phyloP scores from a whole-genome alignment of 169 alveolate genomes.

The Blepharisma undulans region DNA sequence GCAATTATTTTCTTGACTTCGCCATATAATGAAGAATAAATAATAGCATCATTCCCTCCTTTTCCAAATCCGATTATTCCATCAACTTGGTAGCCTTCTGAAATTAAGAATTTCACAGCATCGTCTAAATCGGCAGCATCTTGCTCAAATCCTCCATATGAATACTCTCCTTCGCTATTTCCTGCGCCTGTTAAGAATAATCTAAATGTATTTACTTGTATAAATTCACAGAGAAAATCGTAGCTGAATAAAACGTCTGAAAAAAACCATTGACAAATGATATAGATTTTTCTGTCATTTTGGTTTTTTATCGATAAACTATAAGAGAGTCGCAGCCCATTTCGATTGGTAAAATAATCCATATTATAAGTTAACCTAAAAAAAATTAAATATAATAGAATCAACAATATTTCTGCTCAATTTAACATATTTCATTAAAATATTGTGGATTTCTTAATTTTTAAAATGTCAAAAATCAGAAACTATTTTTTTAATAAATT shows the following conservation, averaged over 20 bases:
- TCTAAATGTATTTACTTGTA: not conserved
- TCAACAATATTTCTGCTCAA: too few species aligned
- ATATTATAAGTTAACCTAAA: too few species aligned
- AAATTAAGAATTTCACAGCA: not conserved
- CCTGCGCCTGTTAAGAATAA: not conserved
- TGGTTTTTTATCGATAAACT: not conserved
- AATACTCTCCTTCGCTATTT: slow-evolving; percentile 27
- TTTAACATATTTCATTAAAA: too few species aligned
- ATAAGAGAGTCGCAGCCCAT: not conserved
- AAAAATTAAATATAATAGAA: too few species aligned
- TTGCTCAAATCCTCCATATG: not conserved
- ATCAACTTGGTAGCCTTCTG: not conserved
- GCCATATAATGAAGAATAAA: not conserved
- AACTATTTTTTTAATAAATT: too few species aligned
- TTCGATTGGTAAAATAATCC: not conserved
- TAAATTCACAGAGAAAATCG: not conserved
- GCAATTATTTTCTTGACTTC: not conserved
- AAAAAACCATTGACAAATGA: not conserved
- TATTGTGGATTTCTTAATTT: too few species aligned
- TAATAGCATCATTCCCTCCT: slow-evolving; percentile 6
- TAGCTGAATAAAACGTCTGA: not conserved
- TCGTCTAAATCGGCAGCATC: not conserved
- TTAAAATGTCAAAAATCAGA: too few species aligned
- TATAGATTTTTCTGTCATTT: not conserved
- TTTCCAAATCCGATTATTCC: slow-evolving; percentile 8